Base-by-base conservation (phyloP, 768 basidiomycete genomes). In the Tremella mesenterica region DNA sequence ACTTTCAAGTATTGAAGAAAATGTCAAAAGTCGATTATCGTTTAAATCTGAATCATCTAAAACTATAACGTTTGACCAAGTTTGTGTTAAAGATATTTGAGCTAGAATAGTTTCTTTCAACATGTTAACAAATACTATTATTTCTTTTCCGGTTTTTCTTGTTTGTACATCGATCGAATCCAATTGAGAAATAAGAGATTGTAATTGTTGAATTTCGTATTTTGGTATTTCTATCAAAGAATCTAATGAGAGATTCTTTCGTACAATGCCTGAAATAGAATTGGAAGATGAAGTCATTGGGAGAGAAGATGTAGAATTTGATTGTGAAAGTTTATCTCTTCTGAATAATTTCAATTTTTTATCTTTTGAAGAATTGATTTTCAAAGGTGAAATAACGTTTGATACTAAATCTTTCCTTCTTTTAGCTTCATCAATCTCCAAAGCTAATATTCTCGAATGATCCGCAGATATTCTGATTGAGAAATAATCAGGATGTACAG, bases 401-500 rank as follows among this genome's bases (percentile, higher is more conserved):
- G 67, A 69, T 2, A 73, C 74, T 1, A 70, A 85, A 54, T 90
- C 85, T 54, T 90, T 91, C 51, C 90, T 79, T 49, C 79, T 76
- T 57, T 80, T 82, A 23, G 90, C 81, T 61, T 86, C 85, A n/a
- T 75, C 73, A 43, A 86, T 78, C 52, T 83, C 81, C 46, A 81
- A 79, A 3, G 77, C 68, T 29, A 88, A 74, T 1, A 59, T 33
- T 14, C 59, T 39, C 18, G 71, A 60, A 25, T 59, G 56, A 75
- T 73, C 41, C 75, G 77, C 44, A 73, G 80, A 56, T 82, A 66
- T 52, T 45, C 65, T 51, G 54, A 75, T 65, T 28, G 58, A 56
- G 53, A 67, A 67, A 56, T 73, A 70, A 43, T 75, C 74, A 4
- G 74, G 72, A 54, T 75, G 74, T 9, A 65, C 64, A 0, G 74